Base-by-base conservation (phyloP, 768 basidiomycete species). In the Lenzites betulinus region DNA sequence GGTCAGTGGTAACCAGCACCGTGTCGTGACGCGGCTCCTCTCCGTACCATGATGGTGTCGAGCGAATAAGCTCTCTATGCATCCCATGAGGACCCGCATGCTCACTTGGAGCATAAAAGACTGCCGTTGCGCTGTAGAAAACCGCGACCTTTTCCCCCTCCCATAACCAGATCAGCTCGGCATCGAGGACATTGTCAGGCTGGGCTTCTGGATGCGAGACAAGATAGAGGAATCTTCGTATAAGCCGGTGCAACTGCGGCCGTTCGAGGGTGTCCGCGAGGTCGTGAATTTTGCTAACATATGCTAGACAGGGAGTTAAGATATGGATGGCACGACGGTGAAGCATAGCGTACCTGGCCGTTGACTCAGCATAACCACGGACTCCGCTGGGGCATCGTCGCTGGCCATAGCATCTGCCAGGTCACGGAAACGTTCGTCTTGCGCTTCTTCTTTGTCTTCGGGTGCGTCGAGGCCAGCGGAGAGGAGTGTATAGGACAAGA, bases 31-130 rank as follows among this genome's bases (percentile, higher is more conserved):
- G 51, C 0, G 63, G 43, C 9, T 49, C 47, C 0, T 53, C 57
- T 0, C 42, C 22, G 5, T 62, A 42, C 74, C 73, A 75, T 0
- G 28, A 51, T 8, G 69, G 69, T 13, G 28, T 60, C 0, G 67
- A 38, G 2, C 62, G 46, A 22, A 76, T 73, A 4, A 33, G 50
- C 51, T 76, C 67, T 0, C 36, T 30, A 3, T 63, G 64, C 73
- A 76, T 73, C 2, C 71, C 67, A 2, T 61, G 52, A 12, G 44
- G 26, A 1, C 73, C 69, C 22, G 69, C 63, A 0, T 60, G 26
- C 15, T 75, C 68, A 44, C 74, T 74, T 0, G 72, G 70, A 0
- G 67, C 65, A 55, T 62, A 71, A 36, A 67, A 76, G 9, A 18
- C 35, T 1, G 69, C 66, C 1, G 53, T 48, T 5, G 68, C 67